Conservation (phyloP, 192 early-diverging fungal genomes). For the Coemansia guatemalensis region DNA sequence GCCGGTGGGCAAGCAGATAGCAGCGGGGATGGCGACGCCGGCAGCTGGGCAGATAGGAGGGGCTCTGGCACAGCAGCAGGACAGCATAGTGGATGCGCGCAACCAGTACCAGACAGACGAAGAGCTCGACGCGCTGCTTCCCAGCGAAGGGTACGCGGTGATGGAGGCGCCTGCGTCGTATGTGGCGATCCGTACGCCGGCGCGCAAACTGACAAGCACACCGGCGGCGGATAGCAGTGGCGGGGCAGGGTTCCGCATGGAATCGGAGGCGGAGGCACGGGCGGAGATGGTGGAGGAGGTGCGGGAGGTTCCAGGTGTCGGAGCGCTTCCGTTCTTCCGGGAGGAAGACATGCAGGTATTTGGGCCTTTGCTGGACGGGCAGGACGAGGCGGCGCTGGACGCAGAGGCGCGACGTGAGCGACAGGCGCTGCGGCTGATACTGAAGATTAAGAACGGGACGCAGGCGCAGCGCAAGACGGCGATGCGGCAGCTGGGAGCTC, state of each 20-base stretch:
- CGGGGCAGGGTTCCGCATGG: not conserved
- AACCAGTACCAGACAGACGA: constrained; percentile 89
- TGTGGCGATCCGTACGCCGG: constrained; percentile 92
- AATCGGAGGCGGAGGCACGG: not conserved
- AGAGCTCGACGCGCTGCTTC: constrained; percentile 94
- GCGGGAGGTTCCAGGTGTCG: constrained; percentile 87
- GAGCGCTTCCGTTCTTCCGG: constrained; percentile 88
- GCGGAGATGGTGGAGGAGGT: constrained; percentile 51
- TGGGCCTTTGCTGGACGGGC: constrained; percentile 82
- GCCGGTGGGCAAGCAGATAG: constrained; percentile 43
- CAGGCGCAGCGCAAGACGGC: constrained; percentile 92
- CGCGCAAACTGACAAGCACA: constrained; percentile 91
- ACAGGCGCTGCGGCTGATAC: constrained; percentile 91
- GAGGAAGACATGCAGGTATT: constrained; percentile 98
- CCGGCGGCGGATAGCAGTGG: constrained; percentile 66
- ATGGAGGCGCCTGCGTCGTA: constrained; percentile 87
- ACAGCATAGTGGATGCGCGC: constrained; percentile 83
- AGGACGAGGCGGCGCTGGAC: constrained; percentile 78
- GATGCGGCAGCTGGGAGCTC: constrained; percentile 93
- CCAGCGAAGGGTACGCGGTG: constrained; percentile 85
- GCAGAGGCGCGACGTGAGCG: constrained; percentile 91
- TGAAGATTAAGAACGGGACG: constrained; percentile 98
- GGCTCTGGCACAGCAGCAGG: constrained; percentile 21
- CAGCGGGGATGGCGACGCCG: constrained; percentile 28
- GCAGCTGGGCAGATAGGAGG: not conserved